Evolutionary conservation across 2,329 filamentous ascomycete genomes (phyloP).

Genomic region (Aspergillus spinulosporus): DNA sequence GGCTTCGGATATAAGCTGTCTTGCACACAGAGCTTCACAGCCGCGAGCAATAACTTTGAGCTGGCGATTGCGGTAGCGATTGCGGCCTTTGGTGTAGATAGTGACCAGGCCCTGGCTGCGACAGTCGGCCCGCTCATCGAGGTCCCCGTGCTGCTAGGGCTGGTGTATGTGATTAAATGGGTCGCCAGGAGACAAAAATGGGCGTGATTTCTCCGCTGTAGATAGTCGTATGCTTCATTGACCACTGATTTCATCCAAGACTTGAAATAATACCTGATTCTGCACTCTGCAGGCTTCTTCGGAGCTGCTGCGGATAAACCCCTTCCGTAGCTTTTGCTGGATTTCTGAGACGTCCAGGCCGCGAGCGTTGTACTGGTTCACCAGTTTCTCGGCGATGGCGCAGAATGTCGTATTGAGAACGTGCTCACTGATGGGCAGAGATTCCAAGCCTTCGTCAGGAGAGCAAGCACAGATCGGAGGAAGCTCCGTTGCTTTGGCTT

Average conservation of each 20-base stretch:
- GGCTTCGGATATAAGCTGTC: conserved; percentile 72
- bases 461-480: conserved; percentile 29
- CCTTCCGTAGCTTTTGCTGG: conserved; percentile 35
- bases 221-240: conserved; percentile 15
- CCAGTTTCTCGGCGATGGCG: conserved; percentile 40
- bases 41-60: conserved; percentile 91
- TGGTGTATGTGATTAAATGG: conserved; percentile 70
- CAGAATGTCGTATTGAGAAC: conserved; percentile 40
- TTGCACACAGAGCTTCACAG: conserved; percentile 81
- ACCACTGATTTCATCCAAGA: conserved; percentile 41
- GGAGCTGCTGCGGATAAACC: conserved; percentile 31
- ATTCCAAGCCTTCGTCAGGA: conserved; percentile 17
- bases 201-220: conserved; percentile 16
- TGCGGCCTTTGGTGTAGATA: conserved; percentile 73
- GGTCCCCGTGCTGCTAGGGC: conserved; percentile 73
- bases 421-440: conserved; percentile 26
- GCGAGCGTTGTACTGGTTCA: conserved; percentile 40
- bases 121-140: conserved; percentile 86
- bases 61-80: conserved; percentile 86
- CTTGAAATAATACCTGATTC: conserved; percentile 45
- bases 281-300: conserved; percentile 41
- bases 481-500: not conserved
- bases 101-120: conserved; percentile 76
- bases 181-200: conserved; percentile 31
- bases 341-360: conserved; percentile 40